Percentiles rank a stretch among this genome's conserved stretches.
Conservation (phyloP, 148 eudicot species). For the Rhododendron kiyosumense region DNA sequence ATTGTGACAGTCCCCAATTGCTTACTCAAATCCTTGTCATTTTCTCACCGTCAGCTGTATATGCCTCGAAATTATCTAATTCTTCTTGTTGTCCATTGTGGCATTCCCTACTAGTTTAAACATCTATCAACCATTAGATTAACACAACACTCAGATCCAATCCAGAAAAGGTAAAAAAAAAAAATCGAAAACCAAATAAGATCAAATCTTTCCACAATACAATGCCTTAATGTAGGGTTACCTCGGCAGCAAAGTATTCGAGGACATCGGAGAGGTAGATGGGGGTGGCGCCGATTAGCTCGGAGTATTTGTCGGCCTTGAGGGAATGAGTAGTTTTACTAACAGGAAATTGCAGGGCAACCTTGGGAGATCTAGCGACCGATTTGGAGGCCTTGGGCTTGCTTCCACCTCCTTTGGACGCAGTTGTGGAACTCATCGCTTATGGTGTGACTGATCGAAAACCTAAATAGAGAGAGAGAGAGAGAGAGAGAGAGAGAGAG, state of each 20-base stretch:
- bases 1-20: conserved; percentile 37
- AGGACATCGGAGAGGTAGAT: conserved; percentile 24
- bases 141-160: not conserved
- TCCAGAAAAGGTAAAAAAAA: not conserved
- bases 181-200: not conserved
- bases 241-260: conserved; percentile 2
- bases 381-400: conserved; percentile 23
- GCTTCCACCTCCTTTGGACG: conserved; percentile 19
- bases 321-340: conserved; percentile 19
- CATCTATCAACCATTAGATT: conserved; percentile 3
- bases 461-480: not conserved
- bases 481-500: too few relatives aligned
- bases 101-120: conserved; percentile 42
- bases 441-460: not conserved
- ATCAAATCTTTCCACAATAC: not conserved
- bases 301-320: conserved; percentile 24
- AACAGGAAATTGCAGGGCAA: conserved; percentile 26
- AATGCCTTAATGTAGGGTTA: not conserved
- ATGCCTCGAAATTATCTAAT: conserved; percentile 34
- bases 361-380: conserved; percentile 20
- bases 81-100: conserved; percentile 44
- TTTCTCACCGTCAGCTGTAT: conserved; percentile 39
- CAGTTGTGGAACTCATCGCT: conserved; percentile 3
- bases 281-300: conserved; percentile 20
- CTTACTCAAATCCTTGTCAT: conserved; percentile 41